Evolutionary conservation across 2,329 filamentous ascomycete genomes (phyloP).

Genomic region (Penicillium crustosum): DNA sequence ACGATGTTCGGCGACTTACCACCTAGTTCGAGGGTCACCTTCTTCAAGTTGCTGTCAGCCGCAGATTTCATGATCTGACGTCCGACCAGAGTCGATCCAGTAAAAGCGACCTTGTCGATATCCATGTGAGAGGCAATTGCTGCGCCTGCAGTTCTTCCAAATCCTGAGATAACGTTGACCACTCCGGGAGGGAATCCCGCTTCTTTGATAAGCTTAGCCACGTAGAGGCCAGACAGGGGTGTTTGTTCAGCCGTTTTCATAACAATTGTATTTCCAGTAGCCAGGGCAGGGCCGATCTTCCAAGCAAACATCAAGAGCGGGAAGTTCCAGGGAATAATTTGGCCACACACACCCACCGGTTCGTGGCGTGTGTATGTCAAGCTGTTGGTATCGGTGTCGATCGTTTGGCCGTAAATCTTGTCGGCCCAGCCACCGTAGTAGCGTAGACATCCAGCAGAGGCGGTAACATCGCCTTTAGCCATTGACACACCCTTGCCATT

Average conservation of each 20-base stretch:
- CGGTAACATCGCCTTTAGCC: slow-evolving; percentile 8
- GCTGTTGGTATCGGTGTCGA: slow-evolving; percentile 6
- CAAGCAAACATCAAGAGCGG: slow-evolving; percentile 78
- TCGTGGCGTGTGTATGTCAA: slow-evolving; percentile 45
- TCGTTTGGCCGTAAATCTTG: slow-evolving; percentile 11
- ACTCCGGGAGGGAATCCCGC: slow-evolving; percentile 62
- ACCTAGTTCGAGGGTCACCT: slow-evolving; percentile 64
- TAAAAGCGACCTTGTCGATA: slow-evolving; percentile 63
- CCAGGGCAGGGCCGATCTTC: slow-evolving; percentile 73
- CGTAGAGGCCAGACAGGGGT: slow-evolving; percentile 63
- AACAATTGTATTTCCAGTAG: slow-evolving; percentile 61
- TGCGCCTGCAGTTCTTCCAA: slow-evolving; percentile 73
- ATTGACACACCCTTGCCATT: slow-evolving; percentile 12
- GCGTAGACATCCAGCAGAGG: neutral
- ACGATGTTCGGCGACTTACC: slow-evolving; percentile 63
- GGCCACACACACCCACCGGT: slow-evolving; percentile 74
- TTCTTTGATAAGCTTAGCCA: slow-evolving; percentile 54
- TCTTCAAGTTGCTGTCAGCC: slow-evolving; percentile 62
- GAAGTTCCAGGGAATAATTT: slow-evolving; percentile 86
- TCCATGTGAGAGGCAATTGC: slow-evolving; percentile 61
- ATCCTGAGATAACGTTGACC: slow-evolving; percentile 65
- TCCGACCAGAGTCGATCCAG: slow-evolving; percentile 60
- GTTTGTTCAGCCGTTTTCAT: slow-evolving; percentile 67
- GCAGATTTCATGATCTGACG: slow-evolving; percentile 61
- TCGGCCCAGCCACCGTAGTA: slow-evolving; percentile 15